Percentiles rank a stretch among this genome's conserved stretches.
These are phyloP conservation scores for Sungouiella blattae DNA, from an alignment of 805 yeast genomes.

Conservation along the genomic window DNA sequence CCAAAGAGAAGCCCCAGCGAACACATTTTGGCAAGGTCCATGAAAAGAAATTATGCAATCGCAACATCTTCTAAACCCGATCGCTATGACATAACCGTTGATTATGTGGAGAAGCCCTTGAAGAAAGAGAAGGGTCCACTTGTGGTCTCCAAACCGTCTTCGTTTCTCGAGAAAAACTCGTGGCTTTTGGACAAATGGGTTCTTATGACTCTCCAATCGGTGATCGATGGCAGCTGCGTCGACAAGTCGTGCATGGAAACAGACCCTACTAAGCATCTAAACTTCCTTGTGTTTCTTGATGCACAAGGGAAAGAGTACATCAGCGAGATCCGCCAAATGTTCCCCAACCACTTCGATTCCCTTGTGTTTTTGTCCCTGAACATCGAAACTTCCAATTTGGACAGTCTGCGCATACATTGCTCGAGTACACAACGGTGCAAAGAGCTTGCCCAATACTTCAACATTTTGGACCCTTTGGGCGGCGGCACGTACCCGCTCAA, in stretches of 20 bases:
- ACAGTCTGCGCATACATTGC: slow-evolving; percentile 1
- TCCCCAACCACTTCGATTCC: slow-evolving; percentile 5
- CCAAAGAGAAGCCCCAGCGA: no score
- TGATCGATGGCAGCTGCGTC: neutral
- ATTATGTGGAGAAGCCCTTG: no score
- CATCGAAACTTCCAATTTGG: slow-evolving; percentile 1
- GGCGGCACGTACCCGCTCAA: slow-evolving; percentile 36
- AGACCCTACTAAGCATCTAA: slow-evolving; percentile 1
- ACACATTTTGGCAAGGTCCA: no score
- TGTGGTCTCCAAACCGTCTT: no score
- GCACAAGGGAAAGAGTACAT: slow-evolving; percentile 32
- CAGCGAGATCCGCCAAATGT: slow-evolving; percentile 9
- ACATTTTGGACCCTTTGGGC: slow-evolving; percentile 31
- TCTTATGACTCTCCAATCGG: neutral
- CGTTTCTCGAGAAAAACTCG: neutral
- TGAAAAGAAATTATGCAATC: no score
- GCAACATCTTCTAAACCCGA: no score
- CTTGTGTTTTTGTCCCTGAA: slow-evolving; percentile 18
- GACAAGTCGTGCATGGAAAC: slow-evolving; percentile 3
- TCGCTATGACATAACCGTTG: no score
- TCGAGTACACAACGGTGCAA: slow-evolving; percentile 18
- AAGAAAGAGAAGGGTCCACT: no score
- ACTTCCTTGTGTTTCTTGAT: slow-evolving; percentile 25
- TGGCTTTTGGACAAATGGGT: neutral
- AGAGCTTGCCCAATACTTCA: slow-evolving; percentile 20